phyloP scores from a whole-genome alignment of 179 eudicot genomes.

The Beta macrorhiza region DNA sequence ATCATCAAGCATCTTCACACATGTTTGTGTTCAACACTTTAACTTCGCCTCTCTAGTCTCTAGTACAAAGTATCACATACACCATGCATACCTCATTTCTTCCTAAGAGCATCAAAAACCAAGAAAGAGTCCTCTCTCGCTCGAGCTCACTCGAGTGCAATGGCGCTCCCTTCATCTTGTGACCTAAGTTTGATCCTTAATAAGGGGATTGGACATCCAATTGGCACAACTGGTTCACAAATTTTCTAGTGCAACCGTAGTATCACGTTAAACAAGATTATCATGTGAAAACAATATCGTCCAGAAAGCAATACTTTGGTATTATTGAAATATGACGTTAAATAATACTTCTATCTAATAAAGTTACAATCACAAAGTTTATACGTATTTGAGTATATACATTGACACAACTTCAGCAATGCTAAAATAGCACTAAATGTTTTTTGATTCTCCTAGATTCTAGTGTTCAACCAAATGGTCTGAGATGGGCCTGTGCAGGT shows the following conservation, averaged over 20 bases:
- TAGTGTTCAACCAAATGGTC: not conserved
- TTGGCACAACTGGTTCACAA: not conserved
- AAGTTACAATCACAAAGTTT: not conserved
- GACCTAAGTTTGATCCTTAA: not conserved
- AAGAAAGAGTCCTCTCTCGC: not conserved
- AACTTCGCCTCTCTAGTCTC: constrained; percentile 17
- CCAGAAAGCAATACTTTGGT: too few species aligned
- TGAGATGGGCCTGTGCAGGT: not conserved
- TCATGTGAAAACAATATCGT: too few species aligned
- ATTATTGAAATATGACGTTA: too few species aligned
- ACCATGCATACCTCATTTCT: constrained; percentile 11
- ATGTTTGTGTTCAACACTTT: constrained; percentile 30
- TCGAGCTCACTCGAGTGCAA: not conserved
- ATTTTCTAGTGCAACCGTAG: too few species aligned
- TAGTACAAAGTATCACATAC: constrained; percentile 14
- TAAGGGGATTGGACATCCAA: not conserved
- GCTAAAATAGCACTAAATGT: not conserved
- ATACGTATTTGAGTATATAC: not conserved
- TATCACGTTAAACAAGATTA: too few species aligned
- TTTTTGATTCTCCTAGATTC: not conserved
- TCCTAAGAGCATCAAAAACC: constrained; percentile 9
- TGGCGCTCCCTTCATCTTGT: not conserved
- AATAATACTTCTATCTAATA: too few species aligned
- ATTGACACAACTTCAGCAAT: not conserved
- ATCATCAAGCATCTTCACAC: constrained; percentile 39